phyloP scores from a whole-genome alignment of 495 filamentous ascomycete genomes.

The Neurospora sp. region DNA sequence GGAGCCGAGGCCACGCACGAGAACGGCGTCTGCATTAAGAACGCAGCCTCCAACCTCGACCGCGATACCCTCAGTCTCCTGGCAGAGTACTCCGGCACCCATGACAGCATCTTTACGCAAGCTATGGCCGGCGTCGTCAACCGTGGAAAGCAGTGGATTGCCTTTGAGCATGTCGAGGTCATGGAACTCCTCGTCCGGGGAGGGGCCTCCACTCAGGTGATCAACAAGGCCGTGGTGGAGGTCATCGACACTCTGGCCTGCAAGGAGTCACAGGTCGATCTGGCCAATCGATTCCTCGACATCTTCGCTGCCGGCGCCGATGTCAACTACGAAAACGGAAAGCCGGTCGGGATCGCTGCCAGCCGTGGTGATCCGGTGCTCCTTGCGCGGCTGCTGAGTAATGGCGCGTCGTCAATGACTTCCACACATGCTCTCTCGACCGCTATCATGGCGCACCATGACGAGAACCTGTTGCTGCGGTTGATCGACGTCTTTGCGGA shows the following conservation, averaged over 20 bases:
- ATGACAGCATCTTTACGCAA: conserved; percentile 12
- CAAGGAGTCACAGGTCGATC: conserved; percentile 9
- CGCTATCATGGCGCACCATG: conserved; percentile 18
- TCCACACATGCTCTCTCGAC: conserved; percentile 28
- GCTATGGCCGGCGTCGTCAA: conserved; percentile 11
- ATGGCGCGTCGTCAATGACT: conserved; percentile 21
- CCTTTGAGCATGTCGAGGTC: conserved; percentile 23
- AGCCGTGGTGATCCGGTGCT: conserved; percentile 25
- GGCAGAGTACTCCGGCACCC: conserved; percentile 4
- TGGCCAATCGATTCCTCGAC: conserved; percentile 24
- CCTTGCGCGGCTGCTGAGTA: conserved; percentile 22
- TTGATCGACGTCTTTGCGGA: conserved; percentile 11
- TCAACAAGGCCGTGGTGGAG: conserved; percentile 27
- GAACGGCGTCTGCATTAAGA: conserved; percentile 19
- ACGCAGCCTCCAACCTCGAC: conserved; percentile 19
- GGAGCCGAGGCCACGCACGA: conserved; percentile 18
- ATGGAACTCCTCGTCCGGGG: conserved; percentile 26
- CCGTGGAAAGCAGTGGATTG: conserved; percentile 20
- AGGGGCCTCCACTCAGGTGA: conserved; percentile 23
- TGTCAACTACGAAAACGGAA: conserved; percentile 33
- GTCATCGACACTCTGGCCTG: conserved; percentile 25
- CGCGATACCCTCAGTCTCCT: conserved; percentile 11
- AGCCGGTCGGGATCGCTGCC: conserved; percentile 28
- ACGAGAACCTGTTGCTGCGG: conserved; percentile 2
- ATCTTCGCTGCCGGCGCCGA: conserved; percentile 25